Percentiles rank a stretch among this genome's conserved stretches.
phyloP scores from a whole-genome alignment of 306 rosid genomes.

The Prunus kanzakura region DNA sequence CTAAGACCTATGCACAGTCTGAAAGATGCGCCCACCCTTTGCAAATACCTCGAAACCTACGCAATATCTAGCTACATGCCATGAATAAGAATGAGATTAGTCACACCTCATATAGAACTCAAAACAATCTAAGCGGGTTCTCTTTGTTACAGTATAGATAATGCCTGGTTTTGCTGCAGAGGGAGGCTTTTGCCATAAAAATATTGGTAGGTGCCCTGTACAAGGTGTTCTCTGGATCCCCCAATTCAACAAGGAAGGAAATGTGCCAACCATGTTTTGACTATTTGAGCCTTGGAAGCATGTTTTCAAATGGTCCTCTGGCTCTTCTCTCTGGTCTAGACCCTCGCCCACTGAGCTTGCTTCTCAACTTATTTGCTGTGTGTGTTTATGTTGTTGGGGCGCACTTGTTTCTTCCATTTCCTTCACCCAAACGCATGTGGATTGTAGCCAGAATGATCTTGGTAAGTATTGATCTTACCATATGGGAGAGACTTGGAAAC shows the following conservation, averaged over 20 bases:
- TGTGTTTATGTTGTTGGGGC: constrained; percentile 41
- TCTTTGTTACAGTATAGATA: too few relatives aligned
- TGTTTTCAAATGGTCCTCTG: constrained; percentile 46
- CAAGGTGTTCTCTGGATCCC: constrained; percentile 44
- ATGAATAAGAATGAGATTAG: too few relatives aligned
- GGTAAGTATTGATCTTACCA: constrained; percentile 22
- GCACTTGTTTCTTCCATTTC: constrained; percentile 51
- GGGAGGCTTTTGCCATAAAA: constrained; percentile 50
- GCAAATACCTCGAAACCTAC: constrained; percentile 49
- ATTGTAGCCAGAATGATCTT: constrained; percentile 49
- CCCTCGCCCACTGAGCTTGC: constrained; percentile 49
- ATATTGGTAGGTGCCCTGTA: constrained; percentile 40
- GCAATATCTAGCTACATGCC: constrained; percentile 9
- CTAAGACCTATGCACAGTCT: constrained; percentile 45
- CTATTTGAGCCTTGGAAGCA: constrained; percentile 54
- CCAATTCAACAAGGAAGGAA: constrained; percentile 57
- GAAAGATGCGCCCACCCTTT: constrained; percentile 44
- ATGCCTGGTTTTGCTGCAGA: constrained; percentile 30
- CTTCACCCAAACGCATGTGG: constrained; percentile 55
- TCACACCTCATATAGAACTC: too few relatives aligned
- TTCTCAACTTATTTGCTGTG: constrained; percentile 51
- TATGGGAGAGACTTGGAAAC: too few relatives aligned
- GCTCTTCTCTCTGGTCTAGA: constrained; percentile 57
- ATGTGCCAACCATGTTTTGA: constrained; percentile 59
- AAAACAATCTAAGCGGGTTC: too few relatives aligned